These are phyloP conservation scores for Tetrapisispora pingtungensis DNA, from an alignment of 805 yeast genomes.

Conservation along the genomic window DNA sequence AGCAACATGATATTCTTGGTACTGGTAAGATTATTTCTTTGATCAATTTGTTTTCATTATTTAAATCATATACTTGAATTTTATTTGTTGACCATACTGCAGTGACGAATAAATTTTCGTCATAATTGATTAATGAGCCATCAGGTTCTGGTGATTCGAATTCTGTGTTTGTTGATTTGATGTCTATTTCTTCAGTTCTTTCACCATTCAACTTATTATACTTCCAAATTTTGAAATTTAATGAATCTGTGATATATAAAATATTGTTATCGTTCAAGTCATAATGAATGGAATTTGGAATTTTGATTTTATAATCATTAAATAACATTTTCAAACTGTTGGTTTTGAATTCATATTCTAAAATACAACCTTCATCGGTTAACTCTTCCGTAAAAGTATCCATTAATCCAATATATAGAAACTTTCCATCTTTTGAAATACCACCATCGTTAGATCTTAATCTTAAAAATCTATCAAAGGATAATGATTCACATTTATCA, in stretches of 20 bases:
- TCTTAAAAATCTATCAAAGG: constrained; percentile 20
- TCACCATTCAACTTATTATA: constrained; percentile 27
- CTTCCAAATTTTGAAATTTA: constrained; percentile 39
- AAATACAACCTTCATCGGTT: constrained; percentile 44
- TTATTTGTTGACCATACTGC: constrained; percentile 57
- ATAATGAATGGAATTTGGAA: constrained; percentile 72
- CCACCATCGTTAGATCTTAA: constrained; percentile 76
- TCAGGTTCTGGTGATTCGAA: constrained; percentile 58
- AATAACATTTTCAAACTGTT: constrained; percentile 25
- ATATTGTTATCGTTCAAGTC: constrained; percentile 25
- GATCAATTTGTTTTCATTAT: constrained; percentile 37
- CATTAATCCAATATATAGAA: constrained; percentile 79
- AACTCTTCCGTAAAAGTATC: constrained; percentile 36
- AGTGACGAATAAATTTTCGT: constrained; percentile 44
- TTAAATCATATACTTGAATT: constrained; percentile 42
- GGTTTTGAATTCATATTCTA: constrained; percentile 32
- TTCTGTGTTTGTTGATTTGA: constrained; percentile 15
- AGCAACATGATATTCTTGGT: constrained; percentile 54
- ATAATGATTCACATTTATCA: constrained; percentile 22
- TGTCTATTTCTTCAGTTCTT: constrained; percentile 32
- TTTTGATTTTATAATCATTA: constrained; percentile 31
- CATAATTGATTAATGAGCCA: constrained; percentile 54
- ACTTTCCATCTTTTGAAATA: constrained; percentile 59
- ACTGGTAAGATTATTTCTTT: constrained; percentile 47
- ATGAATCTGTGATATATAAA: constrained; percentile 47